A percentile compares a stretch with the other conserved stretches of the same genome.
Conservation (phyloP, 2,329 filamentous ascomycete genomes). For the Ophiostoma quercus region DNA sequence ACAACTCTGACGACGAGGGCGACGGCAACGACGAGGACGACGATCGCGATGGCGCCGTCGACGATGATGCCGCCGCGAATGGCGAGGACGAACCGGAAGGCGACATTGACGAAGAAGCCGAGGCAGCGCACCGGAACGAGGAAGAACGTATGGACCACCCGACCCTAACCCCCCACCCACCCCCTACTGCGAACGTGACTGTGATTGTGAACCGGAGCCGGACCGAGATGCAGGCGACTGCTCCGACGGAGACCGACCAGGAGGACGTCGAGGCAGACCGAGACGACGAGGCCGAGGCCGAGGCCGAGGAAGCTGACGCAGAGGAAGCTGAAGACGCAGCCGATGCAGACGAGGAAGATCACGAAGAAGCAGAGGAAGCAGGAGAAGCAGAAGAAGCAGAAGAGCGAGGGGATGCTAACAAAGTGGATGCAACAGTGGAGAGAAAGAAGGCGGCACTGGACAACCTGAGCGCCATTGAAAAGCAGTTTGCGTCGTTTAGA, state of each 20-base stretch:
- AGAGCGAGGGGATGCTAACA: slow-evolving; percentile 16
- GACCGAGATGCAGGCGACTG: slow-evolving; percentile 7
- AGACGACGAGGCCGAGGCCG: neutral
- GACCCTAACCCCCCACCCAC: neutral
- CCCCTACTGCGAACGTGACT: neutral
- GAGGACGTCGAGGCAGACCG: neutral
- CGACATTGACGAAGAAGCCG: slow-evolving; percentile 56
- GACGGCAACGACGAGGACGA: slow-evolving; percentile 21
- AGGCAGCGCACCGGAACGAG: slow-evolving; percentile 54
- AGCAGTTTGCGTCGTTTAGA: slow-evolving; percentile 80
- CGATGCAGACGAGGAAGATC: neutral
- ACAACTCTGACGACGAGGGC: slow-evolving; percentile 30
- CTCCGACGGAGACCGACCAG: neutral
- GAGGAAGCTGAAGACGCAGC: neutral
- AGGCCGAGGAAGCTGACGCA: neutral
- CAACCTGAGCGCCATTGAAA: slow-evolving; percentile 73
- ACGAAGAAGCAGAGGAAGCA: slow-evolving; percentile 1
- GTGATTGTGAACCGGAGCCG: neutral
- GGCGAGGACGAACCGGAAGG: slow-evolving; percentile 54
- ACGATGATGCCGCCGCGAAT: slow-evolving; percentile 37
- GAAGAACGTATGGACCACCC: slow-evolving; percentile 54
- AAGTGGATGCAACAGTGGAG: slow-evolving; percentile 50
- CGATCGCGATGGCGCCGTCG: slow-evolving; percentile 28
- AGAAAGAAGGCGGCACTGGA: slow-evolving; percentile 76
- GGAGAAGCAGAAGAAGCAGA: neutral